Percentiles rank a stretch among this genome's conserved stretches.
Conservation (phyloP, 2,329 filamentous ascomycete genomes). For the Penicillium vulpinum region DNA sequence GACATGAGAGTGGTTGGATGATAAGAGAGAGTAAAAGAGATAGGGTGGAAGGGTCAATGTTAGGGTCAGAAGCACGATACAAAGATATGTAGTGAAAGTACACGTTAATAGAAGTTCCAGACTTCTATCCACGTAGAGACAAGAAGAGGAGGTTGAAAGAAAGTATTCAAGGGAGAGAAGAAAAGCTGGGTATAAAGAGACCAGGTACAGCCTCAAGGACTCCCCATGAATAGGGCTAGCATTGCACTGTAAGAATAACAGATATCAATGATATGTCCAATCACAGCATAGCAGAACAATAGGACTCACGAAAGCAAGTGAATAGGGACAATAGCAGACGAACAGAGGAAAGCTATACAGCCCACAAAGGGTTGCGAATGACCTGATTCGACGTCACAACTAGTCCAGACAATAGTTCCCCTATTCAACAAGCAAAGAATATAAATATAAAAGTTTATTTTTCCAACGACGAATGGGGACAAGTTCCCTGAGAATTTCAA, state of each 20-base stretch:
- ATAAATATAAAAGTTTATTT: constrained; percentile 1
- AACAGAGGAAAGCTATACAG: constrained; percentile 1
- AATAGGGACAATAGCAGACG: constrained; percentile 3
- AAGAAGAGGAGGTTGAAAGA: constrained; percentile 1
- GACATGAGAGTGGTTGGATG: not conserved
- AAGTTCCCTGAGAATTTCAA: not conserved
- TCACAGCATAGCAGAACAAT: not conserved
- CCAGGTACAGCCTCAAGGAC: constrained; percentile 22
- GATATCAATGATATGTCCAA: not conserved
- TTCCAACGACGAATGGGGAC: not conserved
- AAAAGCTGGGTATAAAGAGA: constrained; percentile 8
- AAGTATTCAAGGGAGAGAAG: not conserved
- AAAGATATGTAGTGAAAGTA: not conserved
- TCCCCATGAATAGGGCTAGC: constrained; percentile 19
- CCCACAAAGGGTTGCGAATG: not conserved
- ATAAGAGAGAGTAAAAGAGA: not conserved
- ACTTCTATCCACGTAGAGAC: constrained; percentile 5
- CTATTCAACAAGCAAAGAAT: constrained; percentile 1
- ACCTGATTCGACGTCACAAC: not conserved
- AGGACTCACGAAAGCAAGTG: constrained; percentile 1
- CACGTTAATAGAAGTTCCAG: constrained; percentile 7
- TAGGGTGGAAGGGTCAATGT: constrained; percentile 1
- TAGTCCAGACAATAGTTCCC: not conserved
- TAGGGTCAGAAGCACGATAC: not conserved
- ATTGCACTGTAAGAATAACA: constrained; percentile 18